Conservation (phyloP, 257 asterid species). For the Avicennia marina region DNA sequence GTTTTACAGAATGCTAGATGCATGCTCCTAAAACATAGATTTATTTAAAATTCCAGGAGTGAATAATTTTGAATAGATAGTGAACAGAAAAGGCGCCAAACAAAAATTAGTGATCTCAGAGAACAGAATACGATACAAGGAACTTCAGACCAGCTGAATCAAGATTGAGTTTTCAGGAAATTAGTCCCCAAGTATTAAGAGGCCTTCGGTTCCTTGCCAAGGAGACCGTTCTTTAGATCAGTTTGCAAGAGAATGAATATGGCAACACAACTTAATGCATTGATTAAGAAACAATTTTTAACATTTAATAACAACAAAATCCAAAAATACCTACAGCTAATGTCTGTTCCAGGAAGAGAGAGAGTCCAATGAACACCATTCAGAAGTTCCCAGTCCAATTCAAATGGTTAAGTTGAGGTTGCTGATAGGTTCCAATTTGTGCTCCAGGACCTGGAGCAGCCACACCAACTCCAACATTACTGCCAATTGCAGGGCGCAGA, state of each 20-base stretch:
- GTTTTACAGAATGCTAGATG: not conserved
- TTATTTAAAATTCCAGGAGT: too few relatives aligned
- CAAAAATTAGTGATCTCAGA: too few relatives aligned
- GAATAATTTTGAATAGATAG: too few relatives aligned
- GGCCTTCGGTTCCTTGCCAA: conserved; percentile 3
- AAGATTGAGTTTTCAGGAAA: not conserved
- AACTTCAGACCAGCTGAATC: too few relatives aligned
- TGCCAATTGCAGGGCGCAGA: conserved; percentile 65
- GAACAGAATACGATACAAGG: too few relatives aligned
- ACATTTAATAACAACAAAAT: conserved; percentile 39
- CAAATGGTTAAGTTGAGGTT: conserved; percentile 81
- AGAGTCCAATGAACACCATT: conserved; percentile 34
- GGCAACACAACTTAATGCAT: not conserved
- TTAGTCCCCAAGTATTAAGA: not conserved
- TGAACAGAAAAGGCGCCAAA: too few relatives aligned
- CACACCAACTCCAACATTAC: conserved; percentile 74
- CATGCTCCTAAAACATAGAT: too few relatives aligned
- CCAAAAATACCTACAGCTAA: conserved; percentile 40
- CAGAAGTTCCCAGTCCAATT: conserved; percentile 85
- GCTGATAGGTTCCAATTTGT: conserved; percentile 85
- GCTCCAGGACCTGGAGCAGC: conserved; percentile 79
- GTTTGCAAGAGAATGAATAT: not conserved
- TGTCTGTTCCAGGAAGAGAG: conserved; percentile 25
- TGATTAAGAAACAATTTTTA: too few relatives aligned
- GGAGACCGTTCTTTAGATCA: conserved; percentile 6